phyloP scores from a whole-genome alignment of 208 protist genomes.

The Wallacemonas sp. region DNA sequence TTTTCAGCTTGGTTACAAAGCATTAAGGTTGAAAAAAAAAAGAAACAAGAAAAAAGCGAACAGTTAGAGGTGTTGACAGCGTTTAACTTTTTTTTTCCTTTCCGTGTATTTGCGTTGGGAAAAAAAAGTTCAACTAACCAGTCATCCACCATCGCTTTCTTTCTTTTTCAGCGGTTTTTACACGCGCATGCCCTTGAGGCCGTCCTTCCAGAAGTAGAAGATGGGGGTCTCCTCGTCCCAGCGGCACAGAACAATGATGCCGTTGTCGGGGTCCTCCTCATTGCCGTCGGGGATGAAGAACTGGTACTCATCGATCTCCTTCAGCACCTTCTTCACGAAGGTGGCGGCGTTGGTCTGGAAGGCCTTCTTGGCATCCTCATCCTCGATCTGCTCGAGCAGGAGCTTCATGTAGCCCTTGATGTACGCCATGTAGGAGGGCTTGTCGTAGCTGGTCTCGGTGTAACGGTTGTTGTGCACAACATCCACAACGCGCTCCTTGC shows the following conservation, averaged over 20 bases:
- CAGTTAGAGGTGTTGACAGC: neutral
- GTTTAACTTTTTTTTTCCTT: constrained; percentile 21
- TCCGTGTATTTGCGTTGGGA: neutral
- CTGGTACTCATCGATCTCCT: constrained; percentile 92
- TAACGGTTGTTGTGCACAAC: constrained; percentile 92
- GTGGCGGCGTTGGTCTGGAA: constrained; percentile 87
- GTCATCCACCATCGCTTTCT: constrained; percentile 9
- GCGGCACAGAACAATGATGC: constrained; percentile 80
- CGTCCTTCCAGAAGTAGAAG: constrained; percentile 73
- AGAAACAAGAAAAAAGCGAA: constrained; percentile 22
- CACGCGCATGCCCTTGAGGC: constrained; percentile 51
- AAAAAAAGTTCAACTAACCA: neutral
- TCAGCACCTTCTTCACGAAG: constrained; percentile 93
- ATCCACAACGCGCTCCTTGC: constrained; percentile 84
- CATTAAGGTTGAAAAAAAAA: constrained; percentile 11
- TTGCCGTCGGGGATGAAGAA: constrained; percentile 93
- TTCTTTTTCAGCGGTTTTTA: constrained; percentile 24
- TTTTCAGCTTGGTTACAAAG: neutral
- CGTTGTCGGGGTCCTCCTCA: constrained; percentile 89
- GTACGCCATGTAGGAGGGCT: constrained; percentile 92
- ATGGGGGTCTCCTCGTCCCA: constrained; percentile 50
- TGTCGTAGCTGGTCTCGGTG: constrained; percentile 93
- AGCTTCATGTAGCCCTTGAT: constrained; percentile 93
- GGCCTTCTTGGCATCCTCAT: constrained; percentile 80
- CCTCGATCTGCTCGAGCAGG: constrained; percentile 84